phyloP scores from a whole-genome alignment of 169 alveolate species.

The Hepatocystis sp. region DNA sequence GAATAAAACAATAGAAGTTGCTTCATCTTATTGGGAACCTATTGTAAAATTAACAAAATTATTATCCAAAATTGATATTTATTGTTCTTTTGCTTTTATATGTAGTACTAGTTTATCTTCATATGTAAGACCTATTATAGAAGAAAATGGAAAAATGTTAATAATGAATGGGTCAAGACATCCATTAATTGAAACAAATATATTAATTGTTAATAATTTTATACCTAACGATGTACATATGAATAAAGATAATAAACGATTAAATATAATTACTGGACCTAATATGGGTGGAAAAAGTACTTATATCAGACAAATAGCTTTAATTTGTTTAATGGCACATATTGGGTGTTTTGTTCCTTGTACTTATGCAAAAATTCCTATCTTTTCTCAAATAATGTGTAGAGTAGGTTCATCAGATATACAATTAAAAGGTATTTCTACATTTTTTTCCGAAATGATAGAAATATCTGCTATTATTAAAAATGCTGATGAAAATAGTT shows the following conservation, averaged over 20 bases:
- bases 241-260: slow-evolving; percentile 86
- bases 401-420: slow-evolving; percentile 98
- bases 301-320: slow-evolving; percentile 91
- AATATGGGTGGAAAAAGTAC: slow-evolving; percentile 99
- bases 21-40: slow-evolving; percentile 96
- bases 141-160: slow-evolving; percentile 83
- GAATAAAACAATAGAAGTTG: slow-evolving; percentile 93
- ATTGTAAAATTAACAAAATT: slow-evolving; percentile 90
- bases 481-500: slow-evolving; percentile 92
- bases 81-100: slow-evolving; percentile 94
- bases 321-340: slow-evolving; percentile 89
- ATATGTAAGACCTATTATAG: slow-evolving; percentile 92
- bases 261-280: slow-evolving; percentile 97
- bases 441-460: slow-evolving; percentile 98
- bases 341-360: slow-evolving; percentile 97
- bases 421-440: slow-evolving; percentile 95
- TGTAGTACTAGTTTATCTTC: slow-evolving; percentile 87
- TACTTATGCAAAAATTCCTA: slow-evolving; percentile 92
- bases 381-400: slow-evolving; percentile 94
- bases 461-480: slow-evolving; percentile 95
- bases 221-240: slow-evolving; percentile 91
- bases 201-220: slow-evolving; percentile 80
- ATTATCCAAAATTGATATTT: slow-evolving; percentile 94
- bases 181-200: slow-evolving; percentile 88
- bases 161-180: slow-evolving; percentile 88